Evolutionary conservation across 2,329 filamentous ascomycete genomes (phyloP).

Genomic region (Phialocephala subalpina): DNA sequence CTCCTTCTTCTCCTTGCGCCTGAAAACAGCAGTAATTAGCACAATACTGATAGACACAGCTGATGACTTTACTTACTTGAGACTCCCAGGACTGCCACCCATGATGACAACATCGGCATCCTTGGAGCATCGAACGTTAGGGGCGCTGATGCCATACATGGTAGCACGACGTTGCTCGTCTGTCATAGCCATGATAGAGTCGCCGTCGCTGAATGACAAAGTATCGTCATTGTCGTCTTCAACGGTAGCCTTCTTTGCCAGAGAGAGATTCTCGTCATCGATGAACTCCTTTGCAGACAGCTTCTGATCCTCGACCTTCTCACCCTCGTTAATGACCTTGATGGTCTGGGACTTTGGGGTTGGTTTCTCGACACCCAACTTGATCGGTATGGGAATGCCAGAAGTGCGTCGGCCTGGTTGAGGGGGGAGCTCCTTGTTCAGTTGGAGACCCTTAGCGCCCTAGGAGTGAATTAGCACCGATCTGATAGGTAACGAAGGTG

Average conservation of each 20-base stretch:
- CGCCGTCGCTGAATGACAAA: neutral
- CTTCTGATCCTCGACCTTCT: too few relatives aligned
- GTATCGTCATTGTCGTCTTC: too few relatives aligned
- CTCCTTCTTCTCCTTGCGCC: neutral
- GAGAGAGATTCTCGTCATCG: neutral
- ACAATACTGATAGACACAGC: neutral
- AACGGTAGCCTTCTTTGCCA: neutral
- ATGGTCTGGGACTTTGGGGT: too few relatives aligned
- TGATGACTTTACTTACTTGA: neutral
- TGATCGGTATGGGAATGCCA: neutral
- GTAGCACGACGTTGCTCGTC: constrained; percentile 11
- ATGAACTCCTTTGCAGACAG: too few relatives aligned
- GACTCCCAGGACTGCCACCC: constrained; percentile 2
- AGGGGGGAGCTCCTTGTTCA: neutral
- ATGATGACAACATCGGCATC: constrained; percentile 24
- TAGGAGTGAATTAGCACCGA: neutral
- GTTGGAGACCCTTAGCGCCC: neutral
- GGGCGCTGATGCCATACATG: constrained; percentile 17
- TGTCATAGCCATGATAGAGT: neutral
- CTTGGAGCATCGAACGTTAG: constrained; percentile 14
- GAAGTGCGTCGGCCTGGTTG: neutral
- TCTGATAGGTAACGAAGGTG: neutral
- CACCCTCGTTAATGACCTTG: too few relatives aligned
- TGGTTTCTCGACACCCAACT: neutral
- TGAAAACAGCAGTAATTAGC: neutral